Evolutionary conservation across 208 protist species (phyloP).

Genomic region (Naegleria lovaniensis): DNA sequence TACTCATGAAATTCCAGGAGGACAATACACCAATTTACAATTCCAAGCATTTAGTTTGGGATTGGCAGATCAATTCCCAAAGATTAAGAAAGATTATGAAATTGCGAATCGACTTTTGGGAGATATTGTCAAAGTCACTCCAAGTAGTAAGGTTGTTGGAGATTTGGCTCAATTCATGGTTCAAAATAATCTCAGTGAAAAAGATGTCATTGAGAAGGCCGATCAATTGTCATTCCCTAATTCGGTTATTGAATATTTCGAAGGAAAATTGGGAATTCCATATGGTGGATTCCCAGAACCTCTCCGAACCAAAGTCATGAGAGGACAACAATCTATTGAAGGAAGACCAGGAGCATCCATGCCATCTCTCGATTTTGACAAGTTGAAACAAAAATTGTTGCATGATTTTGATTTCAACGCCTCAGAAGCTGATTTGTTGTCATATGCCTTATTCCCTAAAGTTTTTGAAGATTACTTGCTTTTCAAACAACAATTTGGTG

Average conservation of each 20-base stretch:
- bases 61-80: conserved; percentile 42
- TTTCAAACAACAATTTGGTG: conserved; percentile 49
- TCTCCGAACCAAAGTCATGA: conserved; percentile 42
- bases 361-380: conserved; percentile 53
- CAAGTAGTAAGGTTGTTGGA: conserved; percentile 68
- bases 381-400: conserved; percentile 38
- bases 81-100: conserved; percentile 51
- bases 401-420: conserved; percentile 40
- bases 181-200: conserved; percentile 45
- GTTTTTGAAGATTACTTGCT: conserved; percentile 60
- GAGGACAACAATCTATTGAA: neutral
- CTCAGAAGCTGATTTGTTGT: conserved; percentile 54
- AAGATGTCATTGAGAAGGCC: conserved; percentile 45
- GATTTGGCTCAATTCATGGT: conserved; percentile 77
- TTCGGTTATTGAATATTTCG: conserved; percentile 63
- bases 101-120: conserved; percentile 46
- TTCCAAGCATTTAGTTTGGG: conserved; percentile 61
- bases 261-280: conserved; percentile 55
- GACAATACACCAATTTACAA: conserved; percentile 55
- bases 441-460: conserved; percentile 54
- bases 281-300: conserved; percentile 60
- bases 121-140: conserved; percentile 63
- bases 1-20: conserved; percentile 61
- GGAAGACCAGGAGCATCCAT: conserved; percentile 43
- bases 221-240: conserved; percentile 52